phyloP scores from a whole-genome alignment of 2,329 filamentous ascomycete species.

The Fusarium caatingaense region DNA sequence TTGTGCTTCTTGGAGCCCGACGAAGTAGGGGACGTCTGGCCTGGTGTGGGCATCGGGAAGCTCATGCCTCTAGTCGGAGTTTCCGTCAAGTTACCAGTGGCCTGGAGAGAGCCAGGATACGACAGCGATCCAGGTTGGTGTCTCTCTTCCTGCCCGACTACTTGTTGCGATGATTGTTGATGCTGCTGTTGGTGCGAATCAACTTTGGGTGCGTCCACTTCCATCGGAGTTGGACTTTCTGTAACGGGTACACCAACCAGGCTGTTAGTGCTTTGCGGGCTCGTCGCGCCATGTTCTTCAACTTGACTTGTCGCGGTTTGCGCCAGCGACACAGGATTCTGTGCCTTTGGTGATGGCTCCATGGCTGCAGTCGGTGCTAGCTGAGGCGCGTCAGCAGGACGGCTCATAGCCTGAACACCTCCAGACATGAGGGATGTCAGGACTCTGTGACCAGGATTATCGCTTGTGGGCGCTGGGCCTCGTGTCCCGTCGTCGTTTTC shows the following conservation, averaged over 20 bases:
- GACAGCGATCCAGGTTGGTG: conserved; percentile 63
- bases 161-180: conserved; percentile 52
- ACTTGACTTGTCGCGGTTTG: conserved; percentile 50
- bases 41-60: conserved; percentile 63
- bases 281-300: conserved; percentile 56
- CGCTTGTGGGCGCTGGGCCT: conserved; percentile 59
- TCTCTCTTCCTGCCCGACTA: conserved; percentile 64
- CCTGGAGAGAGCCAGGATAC: conserved; percentile 64
- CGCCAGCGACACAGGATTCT: conserved; percentile 50
- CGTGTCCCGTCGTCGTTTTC: conserved; percentile 54
- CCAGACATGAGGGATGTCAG: conserved; percentile 66
- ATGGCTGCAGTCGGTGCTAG: conserved; percentile 57
- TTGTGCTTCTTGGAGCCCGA: conserved; percentile 84
- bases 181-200: conserved; percentile 44
- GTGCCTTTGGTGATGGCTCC: conserved; percentile 55
- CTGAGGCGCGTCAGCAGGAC: conserved; percentile 64
- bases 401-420: conserved; percentile 64
- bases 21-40: conserved; percentile 68
- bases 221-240: conserved; percentile 65
- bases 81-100: conserved; percentile 56
- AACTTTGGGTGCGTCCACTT: conserved; percentile 57
- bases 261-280: conserved; percentile 58
- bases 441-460: conserved; percentile 65
- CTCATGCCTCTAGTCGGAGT: conserved; percentile 65
- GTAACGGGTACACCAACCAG: conserved; percentile 58